Conservation (phyloP, 2,329 filamentous ascomycete species). For the Colletotrichum musicola region DNA sequence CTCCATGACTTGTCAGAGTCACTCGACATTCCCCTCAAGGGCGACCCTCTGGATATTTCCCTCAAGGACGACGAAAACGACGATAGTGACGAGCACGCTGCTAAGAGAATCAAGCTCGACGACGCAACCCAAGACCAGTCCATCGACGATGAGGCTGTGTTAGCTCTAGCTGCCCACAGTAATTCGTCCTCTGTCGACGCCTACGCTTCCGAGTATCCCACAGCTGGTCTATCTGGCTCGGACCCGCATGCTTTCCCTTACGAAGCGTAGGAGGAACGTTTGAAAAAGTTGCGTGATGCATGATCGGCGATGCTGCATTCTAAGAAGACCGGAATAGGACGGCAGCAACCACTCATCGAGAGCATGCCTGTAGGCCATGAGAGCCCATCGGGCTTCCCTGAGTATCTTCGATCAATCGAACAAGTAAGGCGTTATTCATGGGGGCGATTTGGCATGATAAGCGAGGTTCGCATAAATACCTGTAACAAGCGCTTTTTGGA, state of each 20-base stretch:
- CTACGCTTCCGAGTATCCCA: constrained; percentile 58
- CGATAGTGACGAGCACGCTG: constrained; percentile 35
- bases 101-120: constrained; percentile 48
- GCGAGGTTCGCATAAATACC: constrained; percentile 30
- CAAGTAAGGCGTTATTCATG: constrained; percentile 33
- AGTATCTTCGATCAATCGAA: constrained; percentile 7
- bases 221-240: constrained; percentile 28
- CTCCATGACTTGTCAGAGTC: constrained; percentile 23
- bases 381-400: neutral
- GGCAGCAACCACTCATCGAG: neutral
- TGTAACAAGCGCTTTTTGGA: constrained; percentile 26
- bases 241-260: constrained; percentile 52
- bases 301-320: neutral
- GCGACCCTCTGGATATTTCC: constrained; percentile 42
- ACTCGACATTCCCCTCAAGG: constrained; percentile 32
- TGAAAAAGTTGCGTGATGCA: neutral
- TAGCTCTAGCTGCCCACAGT: constrained; percentile 61
- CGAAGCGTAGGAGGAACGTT: constrained; percentile 49
- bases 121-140: constrained; percentile 49
- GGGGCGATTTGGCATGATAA: constrained; percentile 31
- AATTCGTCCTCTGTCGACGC: constrained; percentile 51
- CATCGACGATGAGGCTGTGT: constrained; percentile 62
- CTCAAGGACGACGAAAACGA: constrained; percentile 46
- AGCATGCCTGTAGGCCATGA: constrained; percentile 42
- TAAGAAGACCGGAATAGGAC: neutral